These are phyloP conservation scores for Clathrus columnatus DNA, from an alignment of 768 basidiomycete genomes.

Conservation along the genomic window DNA sequence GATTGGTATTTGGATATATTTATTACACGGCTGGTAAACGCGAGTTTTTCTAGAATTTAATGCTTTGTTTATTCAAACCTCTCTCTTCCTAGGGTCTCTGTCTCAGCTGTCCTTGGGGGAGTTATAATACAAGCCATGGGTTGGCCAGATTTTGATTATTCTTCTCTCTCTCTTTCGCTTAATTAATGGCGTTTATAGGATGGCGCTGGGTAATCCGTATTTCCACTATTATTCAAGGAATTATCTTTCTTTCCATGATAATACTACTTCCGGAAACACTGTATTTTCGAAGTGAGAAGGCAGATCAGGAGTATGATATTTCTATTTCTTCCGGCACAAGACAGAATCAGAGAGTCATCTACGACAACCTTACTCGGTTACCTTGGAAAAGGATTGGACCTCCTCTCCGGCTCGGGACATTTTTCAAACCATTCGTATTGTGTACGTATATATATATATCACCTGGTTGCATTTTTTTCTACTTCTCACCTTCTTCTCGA, in stretches of 20 bases:
- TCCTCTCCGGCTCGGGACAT: background rate
- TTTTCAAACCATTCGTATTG: background rate
- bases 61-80: conserved; percentile 10
- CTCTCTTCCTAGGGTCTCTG: conserved; percentile 12
- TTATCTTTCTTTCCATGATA: background rate
- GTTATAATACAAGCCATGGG: background rate
- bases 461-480: background rate
- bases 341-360: background rate
- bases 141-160: background rate
- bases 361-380: background rate
- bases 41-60: conserved; percentile 9
- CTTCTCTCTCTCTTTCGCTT: background rate
- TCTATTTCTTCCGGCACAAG: background rate
- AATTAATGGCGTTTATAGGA: background rate
- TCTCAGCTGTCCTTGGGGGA: background rate
- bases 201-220: background rate
- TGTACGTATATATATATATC: background rate
- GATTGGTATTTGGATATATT: conserved; percentile 14
- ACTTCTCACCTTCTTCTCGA: background rate
- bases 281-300: background rate
- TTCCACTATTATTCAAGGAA: background rate
- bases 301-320: background rate
- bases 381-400: background rate
- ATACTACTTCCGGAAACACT: background rate
- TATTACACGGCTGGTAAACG: conserved; percentile 14